Conservation (phyloP, 108 stramenopile genomes). For the Nitzschia sp. region DNA sequence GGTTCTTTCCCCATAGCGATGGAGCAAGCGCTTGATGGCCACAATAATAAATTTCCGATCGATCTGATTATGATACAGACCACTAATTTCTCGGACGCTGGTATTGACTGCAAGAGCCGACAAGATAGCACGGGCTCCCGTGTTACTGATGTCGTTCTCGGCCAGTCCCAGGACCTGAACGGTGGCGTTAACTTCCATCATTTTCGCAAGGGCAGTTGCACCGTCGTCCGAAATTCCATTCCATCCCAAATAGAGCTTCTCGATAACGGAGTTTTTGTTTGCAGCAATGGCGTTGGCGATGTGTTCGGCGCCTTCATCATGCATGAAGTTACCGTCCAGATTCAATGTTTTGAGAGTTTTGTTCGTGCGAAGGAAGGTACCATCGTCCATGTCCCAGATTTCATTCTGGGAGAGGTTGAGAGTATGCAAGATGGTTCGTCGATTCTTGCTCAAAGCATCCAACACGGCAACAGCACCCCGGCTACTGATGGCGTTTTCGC, state of each 20-base stretch:
- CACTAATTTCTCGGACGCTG: constrained; percentile 31
- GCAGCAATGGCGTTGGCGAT: constrained; percentile 26
- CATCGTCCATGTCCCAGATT: constrained; percentile 38
- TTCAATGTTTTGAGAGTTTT: constrained; percentile 31
- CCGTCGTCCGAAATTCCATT: constrained; percentile 37
- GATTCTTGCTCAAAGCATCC: constrained; percentile 2
- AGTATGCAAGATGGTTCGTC: background rate
- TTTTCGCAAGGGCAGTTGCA: constrained; percentile 26
- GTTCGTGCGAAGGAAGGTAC: constrained; percentile 18
- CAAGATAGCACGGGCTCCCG: constrained; percentile 29
- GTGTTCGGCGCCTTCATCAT: constrained; percentile 35
- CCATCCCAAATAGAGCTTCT: constrained; percentile 34
- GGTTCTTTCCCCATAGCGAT: constrained; percentile 27
- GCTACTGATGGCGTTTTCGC: constrained; percentile 35
- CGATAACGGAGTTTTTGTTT: constrained; percentile 17
- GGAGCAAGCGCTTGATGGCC: constrained; percentile 43
- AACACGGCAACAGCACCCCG: constrained; percentile 17
- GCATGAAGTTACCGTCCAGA: constrained; percentile 31
- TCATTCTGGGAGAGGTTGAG: constrained; percentile 35
- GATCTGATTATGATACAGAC: constrained; percentile 37
- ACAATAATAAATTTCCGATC: constrained; percentile 41
- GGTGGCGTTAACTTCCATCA: constrained; percentile 31
- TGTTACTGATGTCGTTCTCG: constrained; percentile 36
- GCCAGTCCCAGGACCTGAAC: constrained; percentile 35
- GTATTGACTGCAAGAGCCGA: constrained; percentile 30